phyloP scores from a whole-genome alignment of 345 rosid genomes.

The Cardiospermum halicacabum region DNA sequence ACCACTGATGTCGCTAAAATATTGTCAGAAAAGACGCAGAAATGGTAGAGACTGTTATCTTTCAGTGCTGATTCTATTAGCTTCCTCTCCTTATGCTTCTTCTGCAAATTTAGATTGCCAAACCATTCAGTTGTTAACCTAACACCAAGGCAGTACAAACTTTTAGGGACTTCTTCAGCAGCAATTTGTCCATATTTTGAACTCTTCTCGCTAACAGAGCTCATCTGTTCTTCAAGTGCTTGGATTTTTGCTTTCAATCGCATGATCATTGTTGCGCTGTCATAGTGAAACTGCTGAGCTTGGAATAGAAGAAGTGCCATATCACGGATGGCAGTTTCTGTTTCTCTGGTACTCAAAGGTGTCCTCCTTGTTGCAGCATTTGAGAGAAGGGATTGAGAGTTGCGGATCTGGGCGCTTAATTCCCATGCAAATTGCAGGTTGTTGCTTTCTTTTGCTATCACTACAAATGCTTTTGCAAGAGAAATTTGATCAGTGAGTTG shows the following conservation, averaged over 20 bases:
- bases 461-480: conserved; percentile 87
- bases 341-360: conserved; percentile 61
- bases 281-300: conserved; percentile 87
- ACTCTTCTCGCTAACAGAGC: conserved; percentile 65
- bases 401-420: conserved; percentile 89
- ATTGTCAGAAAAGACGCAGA: conserved; percentile 87
- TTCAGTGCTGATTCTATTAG: conserved; percentile 40
- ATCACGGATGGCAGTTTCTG: conserved; percentile 70
- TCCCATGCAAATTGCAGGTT: conserved; percentile 98
- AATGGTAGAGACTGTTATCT: conserved; percentile 62
- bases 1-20: conserved; percentile 90
- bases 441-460: conserved; percentile 89
- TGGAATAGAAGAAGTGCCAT: conserved; percentile 86
- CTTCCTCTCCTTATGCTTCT: conserved; percentile 34
- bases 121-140: conserved; percentile 78
- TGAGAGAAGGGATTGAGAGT: conserved; percentile 73
- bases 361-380: conserved; percentile 66
- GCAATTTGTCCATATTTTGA: conserved; percentile 94
- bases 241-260: conserved; percentile 81
- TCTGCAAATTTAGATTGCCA: conserved; percentile 40
- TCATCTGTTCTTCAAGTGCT: conserved; percentile 73
- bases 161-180: conserved; percentile 92
- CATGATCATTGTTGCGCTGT: conserved; percentile 94
- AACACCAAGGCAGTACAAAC: conserved; percentile 87
- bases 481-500: conserved; percentile 85